phyloP scores from a whole-genome alignment of 1,139 yeast species.

The Saccharomyces hybrid region DNA sequence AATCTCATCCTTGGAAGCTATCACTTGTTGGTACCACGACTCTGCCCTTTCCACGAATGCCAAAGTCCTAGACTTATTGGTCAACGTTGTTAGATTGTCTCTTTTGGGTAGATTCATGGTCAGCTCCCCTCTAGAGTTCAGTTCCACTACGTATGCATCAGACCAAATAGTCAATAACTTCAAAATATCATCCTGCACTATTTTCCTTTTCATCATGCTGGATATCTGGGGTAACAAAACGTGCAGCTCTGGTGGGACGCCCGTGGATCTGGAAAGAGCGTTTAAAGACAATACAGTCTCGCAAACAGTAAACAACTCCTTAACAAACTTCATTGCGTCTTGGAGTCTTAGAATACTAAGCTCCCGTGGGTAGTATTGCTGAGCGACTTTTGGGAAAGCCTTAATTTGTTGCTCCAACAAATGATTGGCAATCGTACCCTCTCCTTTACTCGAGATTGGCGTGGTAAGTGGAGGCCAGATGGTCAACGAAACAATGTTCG shows the following conservation, averaged over 20 bases:
- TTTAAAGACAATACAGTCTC: constrained; percentile 27
- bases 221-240: constrained; percentile 26
- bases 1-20: constrained; percentile 8
- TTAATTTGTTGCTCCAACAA: constrained; percentile 20
- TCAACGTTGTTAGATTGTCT: constrained; percentile 14
- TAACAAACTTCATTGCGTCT: constrained; percentile 15
- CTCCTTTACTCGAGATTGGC: not conserved
- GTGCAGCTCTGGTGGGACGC: constrained; percentile 18
- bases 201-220: constrained; percentile 22
- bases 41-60: constrained; percentile 22
- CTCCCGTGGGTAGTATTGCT: constrained; percentile 19
- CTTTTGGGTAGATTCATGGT: constrained; percentile 18
- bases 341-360: constrained; percentile 11
- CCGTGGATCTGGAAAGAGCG: constrained; percentile 19
- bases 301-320: constrained; percentile 20
- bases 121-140: constrained; percentile 19
- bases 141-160: constrained; percentile 19
- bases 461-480: constrained; percentile 17
- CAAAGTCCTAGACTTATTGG: constrained; percentile 23
- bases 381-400: constrained; percentile 23
- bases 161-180: constrained; percentile 25
- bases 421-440: constrained; percentile 9
- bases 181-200: constrained; percentile 16
- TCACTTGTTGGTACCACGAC: constrained; percentile 14
- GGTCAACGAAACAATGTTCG: constrained; percentile 18